Evolutionary conservation across 257 asterid genomes (phyloP), one percentile per base, ranked within the genome.

Genomic region (Solanum ossicruentum): DNA sequence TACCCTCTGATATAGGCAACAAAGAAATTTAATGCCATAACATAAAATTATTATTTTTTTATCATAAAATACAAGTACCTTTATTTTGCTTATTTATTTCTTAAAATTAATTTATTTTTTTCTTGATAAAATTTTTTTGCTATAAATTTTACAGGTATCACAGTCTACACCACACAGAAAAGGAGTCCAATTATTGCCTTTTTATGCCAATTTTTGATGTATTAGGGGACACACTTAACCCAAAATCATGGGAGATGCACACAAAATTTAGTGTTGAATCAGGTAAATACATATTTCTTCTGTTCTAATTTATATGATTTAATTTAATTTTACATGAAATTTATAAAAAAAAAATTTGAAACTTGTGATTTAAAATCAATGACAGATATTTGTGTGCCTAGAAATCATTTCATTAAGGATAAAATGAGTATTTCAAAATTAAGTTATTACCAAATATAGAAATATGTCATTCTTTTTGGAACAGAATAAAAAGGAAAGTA

Each of bases 181-280:
- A 82, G 92, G 89, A 51, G 85, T 87, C 98, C 82, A 95, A 95
- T 71, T 94, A 87, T 85, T 94, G 98, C 91, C 97, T 95, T 39
- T 95, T 95, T 92, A 95, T 95, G 98, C 98, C 98, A 21, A 85
- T 94, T 57, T 93, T 89, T 69, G 98, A 95, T 90, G 94, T 90
- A 16, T 58, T 95, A 47, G 97, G 98, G 23, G 90, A 91, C 81
- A 93, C 98, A 57, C 84, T 93, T 80, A 92, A 94, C 91, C 85
- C 57, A 67, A 91, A 89, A 83, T 94, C 99, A 86, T 94, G 98
- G 97, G 95, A 93, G 3, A 21, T 84, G 85, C 99, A 95, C 88
- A 90, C 79, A 84, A 80, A 86, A 83, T 88, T 90, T 75, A 87
- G 97, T 65, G 45, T 86, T 51, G 86, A 90, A 85, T 88, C 98